Percentiles rank a stretch among this genome's conserved stretches.
These are phyloP conservation scores for Starmerella vaccinii DNA, from an alignment of 805 yeast genomes.

Conservation along the genomic window DNA sequence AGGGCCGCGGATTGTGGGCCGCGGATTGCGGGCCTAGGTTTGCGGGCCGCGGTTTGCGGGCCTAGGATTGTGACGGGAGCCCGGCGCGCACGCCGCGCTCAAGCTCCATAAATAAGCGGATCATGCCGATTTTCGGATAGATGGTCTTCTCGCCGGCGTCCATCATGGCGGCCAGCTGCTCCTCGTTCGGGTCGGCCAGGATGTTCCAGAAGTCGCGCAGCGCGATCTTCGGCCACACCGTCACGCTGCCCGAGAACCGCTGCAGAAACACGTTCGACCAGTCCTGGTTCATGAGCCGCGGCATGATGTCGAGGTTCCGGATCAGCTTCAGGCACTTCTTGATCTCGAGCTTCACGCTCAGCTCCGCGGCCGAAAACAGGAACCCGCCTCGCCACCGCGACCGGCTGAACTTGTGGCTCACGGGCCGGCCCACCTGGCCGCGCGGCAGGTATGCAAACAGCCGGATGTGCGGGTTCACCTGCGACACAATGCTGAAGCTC, in stretches of 20 bases:
- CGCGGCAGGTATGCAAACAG: slow-evolving; percentile 67
- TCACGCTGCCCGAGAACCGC: slow-evolving; percentile 62
- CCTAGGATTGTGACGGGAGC: background rate
- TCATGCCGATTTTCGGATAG: slow-evolving; percentile 56
- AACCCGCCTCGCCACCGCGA: slow-evolving; percentile 67
- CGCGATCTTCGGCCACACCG: slow-evolving; percentile 61
- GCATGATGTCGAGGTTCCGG: slow-evolving; percentile 54
- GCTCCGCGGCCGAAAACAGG: slow-evolving; percentile 60
- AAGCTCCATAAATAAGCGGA: slow-evolving; percentile 52
- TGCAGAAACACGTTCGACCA: slow-evolving; percentile 74
- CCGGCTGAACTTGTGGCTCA: slow-evolving; percentile 43
- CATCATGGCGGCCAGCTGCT: slow-evolving; percentile 46
- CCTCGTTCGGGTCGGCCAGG: slow-evolving; percentile 57
- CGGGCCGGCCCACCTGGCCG: slow-evolving; percentile 74
- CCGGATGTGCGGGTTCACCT: slow-evolving; percentile 73
- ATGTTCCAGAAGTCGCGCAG: slow-evolving; percentile 53
- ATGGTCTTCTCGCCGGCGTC: slow-evolving; percentile 54
- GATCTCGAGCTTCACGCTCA: slow-evolving; percentile 58
- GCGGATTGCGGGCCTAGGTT: no score
- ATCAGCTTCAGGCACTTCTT: slow-evolving; percentile 66
- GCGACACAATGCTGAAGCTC: slow-evolving; percentile 65
- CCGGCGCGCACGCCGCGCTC: slow-evolving; percentile 33
- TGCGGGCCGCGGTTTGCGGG: background rate
- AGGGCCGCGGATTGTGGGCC: no score
- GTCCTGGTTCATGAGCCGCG: slow-evolving; percentile 60